Percentiles rank a stretch among this genome's conserved stretches.
These are phyloP conservation scores for Leccinum barrowsii DNA, from an alignment of 768 basidiomycete genomes.

Conservation along the genomic window DNA sequence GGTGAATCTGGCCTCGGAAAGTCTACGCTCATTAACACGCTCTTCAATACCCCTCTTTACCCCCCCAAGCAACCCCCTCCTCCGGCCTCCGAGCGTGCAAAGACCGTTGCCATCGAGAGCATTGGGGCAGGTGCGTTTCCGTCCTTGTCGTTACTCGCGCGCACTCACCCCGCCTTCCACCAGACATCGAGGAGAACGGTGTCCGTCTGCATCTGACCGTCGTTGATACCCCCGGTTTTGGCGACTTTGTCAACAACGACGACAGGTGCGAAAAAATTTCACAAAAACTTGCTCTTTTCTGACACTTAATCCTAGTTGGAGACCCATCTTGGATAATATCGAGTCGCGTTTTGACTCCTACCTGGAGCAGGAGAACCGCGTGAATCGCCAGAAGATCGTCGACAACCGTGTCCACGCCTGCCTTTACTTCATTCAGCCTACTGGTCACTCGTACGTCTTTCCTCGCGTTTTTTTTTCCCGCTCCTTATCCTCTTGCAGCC, in stretches of 20 bases:
- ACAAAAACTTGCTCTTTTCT: conserved; percentile 10
- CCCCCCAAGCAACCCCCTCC: conserved; percentile 80
- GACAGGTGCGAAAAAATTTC: conserved; percentile 63
- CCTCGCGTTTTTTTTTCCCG: too few relatives aligned
- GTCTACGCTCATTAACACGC: conserved; percentile 97
- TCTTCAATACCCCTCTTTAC: conserved; percentile 96
- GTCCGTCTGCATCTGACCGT: conserved; percentile 97
- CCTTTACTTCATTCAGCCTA: conserved; percentile 98
- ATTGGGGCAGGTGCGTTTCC: conserved; percentile 82
- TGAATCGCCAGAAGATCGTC: conserved; percentile 88
- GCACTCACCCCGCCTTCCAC: conserved; percentile 23
- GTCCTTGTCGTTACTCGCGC: background rate
- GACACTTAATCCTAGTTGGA: conserved; percentile 65
- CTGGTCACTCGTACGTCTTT: conserved; percentile 85
- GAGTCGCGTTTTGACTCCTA: conserved; percentile 97
- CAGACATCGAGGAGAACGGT: conserved; percentile 98
- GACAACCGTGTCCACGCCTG: conserved; percentile 99
- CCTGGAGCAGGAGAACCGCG: conserved; percentile 97
- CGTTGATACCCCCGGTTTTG: conserved; percentile 98
- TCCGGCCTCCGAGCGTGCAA: conserved; percentile 82
- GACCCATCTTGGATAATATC: conserved; percentile 97
- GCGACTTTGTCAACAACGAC: conserved; percentile 99
- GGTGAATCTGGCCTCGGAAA: conserved; percentile 99
- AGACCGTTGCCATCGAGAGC: conserved; percentile 97
- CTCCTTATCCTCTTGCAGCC: conserved; percentile 40